Percentiles rank a stretch among this genome's conserved stretches.
Conservation (phyloP, 495 filamentous ascomycete species). For the Bryoglossum gracile region DNA sequence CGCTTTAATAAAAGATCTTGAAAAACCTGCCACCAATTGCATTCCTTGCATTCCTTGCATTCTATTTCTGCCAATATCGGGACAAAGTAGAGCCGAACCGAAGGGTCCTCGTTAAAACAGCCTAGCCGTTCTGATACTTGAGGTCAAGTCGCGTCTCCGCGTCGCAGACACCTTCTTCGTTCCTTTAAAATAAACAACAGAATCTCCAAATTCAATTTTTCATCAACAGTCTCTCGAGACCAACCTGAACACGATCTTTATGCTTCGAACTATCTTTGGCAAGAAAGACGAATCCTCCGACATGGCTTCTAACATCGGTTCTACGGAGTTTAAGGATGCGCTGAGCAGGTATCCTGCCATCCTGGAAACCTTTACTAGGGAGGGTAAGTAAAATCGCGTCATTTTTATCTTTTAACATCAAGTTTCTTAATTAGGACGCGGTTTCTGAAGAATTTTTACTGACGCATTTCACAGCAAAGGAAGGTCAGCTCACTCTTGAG, state of each 20-base stretch:
- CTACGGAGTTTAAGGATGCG: constrained; percentile 20
- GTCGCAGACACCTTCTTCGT: neutral
- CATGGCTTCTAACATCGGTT: constrained; percentile 19
- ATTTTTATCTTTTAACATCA: neutral
- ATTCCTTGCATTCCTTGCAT: too few species aligned
- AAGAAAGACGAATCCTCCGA: constrained; percentile 2
- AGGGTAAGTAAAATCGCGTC: constrained; percentile 8
- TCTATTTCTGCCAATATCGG: too few species aligned
- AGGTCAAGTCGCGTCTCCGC: neutral
- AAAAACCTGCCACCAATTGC: too few species aligned
- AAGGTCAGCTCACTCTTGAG: constrained; percentile 28
- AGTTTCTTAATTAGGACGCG: neutral
- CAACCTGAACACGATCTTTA: neutral
- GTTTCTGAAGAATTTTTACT: neutral
- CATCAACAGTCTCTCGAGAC: neutral
- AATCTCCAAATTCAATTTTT: neutral
- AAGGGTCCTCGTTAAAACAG: too few species aligned
- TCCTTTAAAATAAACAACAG: constrained; percentile 15
- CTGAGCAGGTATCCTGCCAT: constrained; percentile 20
- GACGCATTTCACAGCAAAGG: constrained; percentile 12
- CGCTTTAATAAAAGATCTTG: too few species aligned
- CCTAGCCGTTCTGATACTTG: too few species aligned
- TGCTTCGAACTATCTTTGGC: constrained; percentile 11
- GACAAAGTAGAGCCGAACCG: too few species aligned
- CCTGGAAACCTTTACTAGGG: constrained; percentile 8